Base-by-base conservation (phyloP, 169 alveolate species). In the Plasmodium cynomolgi region DNA sequence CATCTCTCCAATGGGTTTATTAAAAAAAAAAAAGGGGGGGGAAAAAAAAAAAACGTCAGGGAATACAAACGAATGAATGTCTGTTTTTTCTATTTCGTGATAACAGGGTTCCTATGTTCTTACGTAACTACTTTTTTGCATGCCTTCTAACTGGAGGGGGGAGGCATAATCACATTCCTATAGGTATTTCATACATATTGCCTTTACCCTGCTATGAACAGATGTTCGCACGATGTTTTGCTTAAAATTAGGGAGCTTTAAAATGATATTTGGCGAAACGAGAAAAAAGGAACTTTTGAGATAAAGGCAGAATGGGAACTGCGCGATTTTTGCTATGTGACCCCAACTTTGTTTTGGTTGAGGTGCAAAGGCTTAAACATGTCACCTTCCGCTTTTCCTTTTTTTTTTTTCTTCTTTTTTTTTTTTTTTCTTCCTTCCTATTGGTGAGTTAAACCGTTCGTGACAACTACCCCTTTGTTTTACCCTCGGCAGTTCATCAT, bases 1-100 rank as follows among this genome's bases (percentile, higher is more conserved):
- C 92, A 84, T 84, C 72, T 62, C 92, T 79, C 34, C 26, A 41
- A 58, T 58, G 6, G 23, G 74, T 79, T 79, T 79, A 37, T 33
- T 20, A 26, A 39, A 9, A 79, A 79, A 79, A 79, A 74, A 74
- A 33, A 4, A 34, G 37, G 3, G 3, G 1, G 37, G 37, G 37
- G 37, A 74, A 74, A 3, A 26, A 31, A 23, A 33, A 33, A 73
- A 73, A 31, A 26, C 0, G 8, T 4, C n/a, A 73, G 26, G 15
- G 44, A 54, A 31, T 82, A 82, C 75, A 34, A 23, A 72, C 74
- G 50, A 72, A 33, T 31, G 41, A 54, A 29, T n/a, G 74, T 23
- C 6, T 23, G 33, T 58, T 58, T 58, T 58, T 15, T 2, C 74
- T 58, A 44, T 44, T 44, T 9, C 17, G 54, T 44, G 13, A 11